Evolutionary conservation across 441 rosid genomes (phyloP).

Genomic region (Euphorbia schlechtendalii): DNA sequence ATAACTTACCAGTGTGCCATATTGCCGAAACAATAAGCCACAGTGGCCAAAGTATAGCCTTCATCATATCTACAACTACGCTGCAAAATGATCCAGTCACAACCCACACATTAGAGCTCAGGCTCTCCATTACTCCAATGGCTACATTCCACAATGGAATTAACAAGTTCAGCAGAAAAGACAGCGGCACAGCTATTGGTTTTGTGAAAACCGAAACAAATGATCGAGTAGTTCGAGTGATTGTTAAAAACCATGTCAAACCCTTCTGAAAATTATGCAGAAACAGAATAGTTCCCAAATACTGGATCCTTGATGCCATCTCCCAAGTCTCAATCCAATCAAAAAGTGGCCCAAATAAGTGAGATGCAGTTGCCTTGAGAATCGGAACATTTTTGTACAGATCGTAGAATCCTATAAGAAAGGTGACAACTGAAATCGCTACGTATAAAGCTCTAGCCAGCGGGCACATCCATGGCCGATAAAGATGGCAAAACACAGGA

Average conservation of each 20-base stretch:
- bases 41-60: constrained; percentile 51
- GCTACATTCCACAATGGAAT: constrained; percentile 60
- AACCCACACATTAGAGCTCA: constrained; percentile 42
- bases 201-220: constrained; percentile 49
- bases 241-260: constrained; percentile 49
- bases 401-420: constrained; percentile 87
- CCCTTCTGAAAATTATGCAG: constrained; percentile 92
- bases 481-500: constrained; percentile 83
- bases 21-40: constrained; percentile 41
- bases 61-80: constrained; percentile 42
- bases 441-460: constrained; percentile 85
- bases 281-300: constrained; percentile 96
- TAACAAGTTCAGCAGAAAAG: constrained; percentile 38
- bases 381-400: constrained; percentile 94
- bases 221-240: constrained; percentile 47
- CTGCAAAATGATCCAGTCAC: constrained; percentile 40
- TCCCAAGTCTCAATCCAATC: constrained; percentile 98
- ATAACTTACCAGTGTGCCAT: constrained; percentile 51
- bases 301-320: constrained; percentile 87
- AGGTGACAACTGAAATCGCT: constrained; percentile 65
- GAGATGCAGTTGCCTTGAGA: constrained; percentile 83
- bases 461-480: constrained; percentile 99
- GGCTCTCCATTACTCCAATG: constrained; percentile 40
- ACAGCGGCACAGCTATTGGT: constrained; percentile 51
- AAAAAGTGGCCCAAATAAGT: constrained; percentile 80